These are phyloP conservation scores for Castanopsis chinensis DNA, from an alignment of 306 rosid species.

Conservation along the genomic window DNA sequence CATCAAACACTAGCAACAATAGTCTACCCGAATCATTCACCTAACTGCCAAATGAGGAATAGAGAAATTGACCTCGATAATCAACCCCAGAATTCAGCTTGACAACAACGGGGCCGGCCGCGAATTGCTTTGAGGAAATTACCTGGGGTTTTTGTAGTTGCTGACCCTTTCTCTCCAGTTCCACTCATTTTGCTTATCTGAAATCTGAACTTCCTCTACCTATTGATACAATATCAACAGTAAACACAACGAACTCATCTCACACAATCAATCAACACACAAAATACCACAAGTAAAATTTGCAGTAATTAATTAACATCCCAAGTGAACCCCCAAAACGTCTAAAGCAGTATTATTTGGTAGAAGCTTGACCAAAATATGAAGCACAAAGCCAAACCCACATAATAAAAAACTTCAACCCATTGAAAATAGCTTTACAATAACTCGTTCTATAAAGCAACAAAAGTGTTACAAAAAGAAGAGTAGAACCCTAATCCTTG, in stretches of 20 bases:
- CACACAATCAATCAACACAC: not conserved
- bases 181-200: constrained; percentile 42
- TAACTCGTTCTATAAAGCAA: no score
- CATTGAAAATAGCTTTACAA: no score
- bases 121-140: constrained; percentile 94
- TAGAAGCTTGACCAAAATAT: not conserved
- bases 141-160: constrained; percentile 80
- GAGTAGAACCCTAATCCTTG: no score
- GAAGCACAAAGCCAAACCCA: not conserved
- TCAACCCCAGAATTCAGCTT: constrained; percentile 94
- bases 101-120: constrained; percentile 92
- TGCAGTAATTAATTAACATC: not conserved
- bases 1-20: not conserved
- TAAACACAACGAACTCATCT: not conserved
- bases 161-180: constrained; percentile 62
- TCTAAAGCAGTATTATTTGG: not conserved
- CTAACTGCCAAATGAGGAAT: not conserved
- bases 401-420: no score
- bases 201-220: constrained; percentile 1
- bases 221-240: not conserved
- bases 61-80: constrained; percentile 58
- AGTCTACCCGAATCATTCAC: not conserved
- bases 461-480: no score
- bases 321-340: not conserved
- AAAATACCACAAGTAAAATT: not conserved